Evolutionary conservation across 148 eudicot genomes (phyloP).

Genomic region (Spergularia marina): DNA sequence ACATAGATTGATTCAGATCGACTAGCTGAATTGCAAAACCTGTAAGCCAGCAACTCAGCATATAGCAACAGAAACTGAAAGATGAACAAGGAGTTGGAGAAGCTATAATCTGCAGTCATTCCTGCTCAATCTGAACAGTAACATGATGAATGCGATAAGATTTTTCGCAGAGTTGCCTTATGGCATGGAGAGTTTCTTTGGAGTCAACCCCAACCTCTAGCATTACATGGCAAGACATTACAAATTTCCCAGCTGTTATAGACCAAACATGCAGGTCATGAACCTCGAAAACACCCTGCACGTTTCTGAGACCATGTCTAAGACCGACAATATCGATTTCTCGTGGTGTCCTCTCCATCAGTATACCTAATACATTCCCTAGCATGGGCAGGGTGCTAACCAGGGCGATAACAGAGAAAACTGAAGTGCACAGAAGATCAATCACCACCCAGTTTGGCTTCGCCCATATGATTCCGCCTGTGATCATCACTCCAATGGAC

Average conservation of each 20-base stretch:
- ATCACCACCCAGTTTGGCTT: conserved; percentile 53
- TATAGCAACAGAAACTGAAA: too few relatives aligned
- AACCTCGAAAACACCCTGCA: conserved; percentile 51
- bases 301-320: conserved; percentile 36
- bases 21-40: too few relatives aligned
- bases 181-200: conserved; percentile 30
- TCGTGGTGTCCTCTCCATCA: conserved; percentile 65
- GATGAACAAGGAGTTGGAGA: too few relatives aligned
- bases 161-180: conserved; percentile 40
- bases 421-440: conserved; percentile 60
- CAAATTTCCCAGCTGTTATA: conserved; percentile 50
- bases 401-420: conserved; percentile 47
- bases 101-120: neutral
- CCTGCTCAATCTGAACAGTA: conserved; percentile 50
- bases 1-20: too few relatives aligned
- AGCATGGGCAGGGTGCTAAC: conserved; percentile 49
- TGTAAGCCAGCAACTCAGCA: too few relatives aligned
- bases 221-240: conserved; percentile 54
- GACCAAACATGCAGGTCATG: conserved; percentile 77
- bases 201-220: conserved; percentile 38
- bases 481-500: conserved; percentile 60
- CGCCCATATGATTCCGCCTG: conserved; percentile 50
- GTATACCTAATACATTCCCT: conserved; percentile 32
- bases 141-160: conserved; percentile 49
- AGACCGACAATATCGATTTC: conserved; percentile 46